Base-by-base conservation (phyloP, 352 stramenopile species). In the Phytophthora megakarya region DNA sequence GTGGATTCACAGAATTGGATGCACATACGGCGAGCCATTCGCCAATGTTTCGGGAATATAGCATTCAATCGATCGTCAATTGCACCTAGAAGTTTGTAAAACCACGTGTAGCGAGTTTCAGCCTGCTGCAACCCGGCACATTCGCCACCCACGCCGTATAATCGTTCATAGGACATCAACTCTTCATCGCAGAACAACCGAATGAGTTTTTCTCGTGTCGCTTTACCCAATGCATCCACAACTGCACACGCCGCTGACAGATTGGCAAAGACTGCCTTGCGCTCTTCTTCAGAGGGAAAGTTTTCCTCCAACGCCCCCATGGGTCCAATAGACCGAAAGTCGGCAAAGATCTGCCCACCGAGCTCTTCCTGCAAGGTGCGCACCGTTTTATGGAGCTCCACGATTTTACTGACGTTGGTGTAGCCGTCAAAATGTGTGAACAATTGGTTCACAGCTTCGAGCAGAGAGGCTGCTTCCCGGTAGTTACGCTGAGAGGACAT, bases 371-470 rank as follows among this genome's bases (percentile, higher is more conserved):
- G 93, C 33, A 99, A 86, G 30, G 83, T 83, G 11, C 85, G 80
- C 13, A 99, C 93, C 5, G 90, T 97, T 65, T 93, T 81, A 52
- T 91, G 79, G 2, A 99, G 80, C 71, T 98, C 90, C 42, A 95
- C 77, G 61, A 99, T 98, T 56, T 97, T 95, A 58, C 80, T 84
- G 48, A 98, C 86, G 55, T 85, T 90, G 1, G 73, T 90, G 74
- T 99, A 99, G 26, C 78, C 81, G 62, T 98, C 93, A 76, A 99
- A 99, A 73, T 99, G 95, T 15, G 86, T 89, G 47, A 99, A 90
- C 21, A 99, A 81, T 53, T 99, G 86, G 52, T 96, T 89, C 10
- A 98, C 97, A 5, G 97, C 97, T 75, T 99, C 94, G 32, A 99
- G 84, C 8, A 99, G 85, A 65, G 98, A 97, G 1, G 96, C 92